Evolutionary conservation across 228 moss, liverwort and hornwort genomes (phyloP).

Genomic region (Sphagnum magellanicum): DNA sequence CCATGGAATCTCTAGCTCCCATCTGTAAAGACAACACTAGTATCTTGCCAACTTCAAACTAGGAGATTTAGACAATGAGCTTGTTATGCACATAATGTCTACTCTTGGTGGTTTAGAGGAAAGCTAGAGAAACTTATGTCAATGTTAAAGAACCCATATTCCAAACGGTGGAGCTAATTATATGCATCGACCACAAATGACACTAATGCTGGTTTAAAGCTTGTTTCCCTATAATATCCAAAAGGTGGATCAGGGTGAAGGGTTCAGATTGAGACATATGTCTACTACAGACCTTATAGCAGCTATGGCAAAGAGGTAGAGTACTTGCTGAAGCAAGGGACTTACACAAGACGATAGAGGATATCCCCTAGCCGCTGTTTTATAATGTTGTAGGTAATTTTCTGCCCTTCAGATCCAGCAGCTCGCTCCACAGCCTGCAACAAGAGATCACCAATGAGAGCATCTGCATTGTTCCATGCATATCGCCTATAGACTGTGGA

Average conservation of each 20-base stretch:
- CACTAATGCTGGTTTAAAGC: background rate
- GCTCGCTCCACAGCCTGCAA: slow-evolving; percentile 41
- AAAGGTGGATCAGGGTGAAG: background rate
- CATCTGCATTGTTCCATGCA: background rate
- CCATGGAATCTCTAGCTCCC: background rate
- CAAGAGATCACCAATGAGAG: background rate
- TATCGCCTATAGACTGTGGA: background rate
- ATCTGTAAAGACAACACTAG: background rate
- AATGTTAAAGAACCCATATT: too few relatives aligned
- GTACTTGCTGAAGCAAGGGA: background rate
- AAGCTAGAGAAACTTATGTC: too few relatives aligned
- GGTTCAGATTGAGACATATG: background rate
- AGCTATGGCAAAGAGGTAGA: background rate
- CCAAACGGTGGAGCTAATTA: background rate
- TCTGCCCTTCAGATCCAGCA: slow-evolving; percentile 44
- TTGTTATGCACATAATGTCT: background rate
- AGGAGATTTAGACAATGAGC: background rate
- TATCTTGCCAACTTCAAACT: background rate
- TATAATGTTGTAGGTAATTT: slow-evolving; percentile 39
- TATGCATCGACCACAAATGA: background rate
- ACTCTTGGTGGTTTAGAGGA: background rate
- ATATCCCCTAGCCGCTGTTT: slow-evolving; percentile 44
- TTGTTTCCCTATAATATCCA: background rate
- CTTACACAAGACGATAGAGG: slow-evolving; percentile 32
- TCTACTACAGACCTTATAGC: background rate